Evolutionary conservation across 805 yeast species (phyloP), one percentile per base, ranked within the genome.

Genomic region (Candida boleticola): DNA sequence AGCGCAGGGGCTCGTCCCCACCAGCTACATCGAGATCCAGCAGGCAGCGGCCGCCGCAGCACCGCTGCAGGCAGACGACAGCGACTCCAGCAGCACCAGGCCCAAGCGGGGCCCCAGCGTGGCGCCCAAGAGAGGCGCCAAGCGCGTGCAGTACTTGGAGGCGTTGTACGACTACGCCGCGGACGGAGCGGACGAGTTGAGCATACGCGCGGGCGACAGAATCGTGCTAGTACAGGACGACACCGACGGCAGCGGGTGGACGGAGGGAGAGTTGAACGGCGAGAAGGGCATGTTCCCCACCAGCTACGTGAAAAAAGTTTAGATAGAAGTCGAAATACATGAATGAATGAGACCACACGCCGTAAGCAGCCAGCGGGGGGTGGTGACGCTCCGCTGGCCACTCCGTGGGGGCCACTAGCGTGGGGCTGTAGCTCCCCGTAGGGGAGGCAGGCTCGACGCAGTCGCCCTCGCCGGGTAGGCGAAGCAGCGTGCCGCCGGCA

Each of bases 241-340:
- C 49, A 58, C 63, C 3, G 87, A 81, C 39, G 85, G 83, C 40
- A 86, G 84, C 50, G 99, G 99, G 0, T 93, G 99, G 99, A 90
- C 97, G 1, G 85, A 82, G 51, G 98, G 97, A 10, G 92, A 86
- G 57, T 45, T 84, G 19, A 49, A 57, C 41, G 67, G 67, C 2
- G 27, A 19, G 3, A 49, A 43, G 36, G 72, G 72, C 4, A 33
- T 61, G 36, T 68, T 69, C 61, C 98, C 98, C 4, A 82, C 93
- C 0, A 71, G 85, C 46, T 90, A 90, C 59, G 82, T 80, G 39
- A 66, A 63, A 48, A 63, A 57, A 42, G 43, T 65, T 11, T 67
- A 57, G 27, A 23, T 7, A 23, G 7, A 23, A 23, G 27, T 7
- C 27, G 7, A 23, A n/a, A n/a, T n/a, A 33, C 25, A 23, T 17